Evolutionary conservation across 179 eudicot genomes (phyloP).

Genomic region (Actinidia chinensis): DNA sequence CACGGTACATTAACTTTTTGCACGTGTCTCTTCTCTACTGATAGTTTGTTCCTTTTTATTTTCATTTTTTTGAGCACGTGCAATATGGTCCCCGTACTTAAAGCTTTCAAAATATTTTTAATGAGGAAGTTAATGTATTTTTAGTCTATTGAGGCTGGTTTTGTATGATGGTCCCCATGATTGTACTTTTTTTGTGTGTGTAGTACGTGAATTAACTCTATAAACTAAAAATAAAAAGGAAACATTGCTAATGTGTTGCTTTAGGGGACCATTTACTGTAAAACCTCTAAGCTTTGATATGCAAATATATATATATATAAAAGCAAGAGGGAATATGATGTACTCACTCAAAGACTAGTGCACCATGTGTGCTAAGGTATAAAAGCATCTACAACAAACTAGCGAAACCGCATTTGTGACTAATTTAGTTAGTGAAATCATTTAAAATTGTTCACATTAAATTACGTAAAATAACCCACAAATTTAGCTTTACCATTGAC

Average conservation of each 20-base stretch:
- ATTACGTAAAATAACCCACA: too few species aligned
- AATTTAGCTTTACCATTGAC: too few species aligned
- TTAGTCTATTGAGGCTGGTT: neutral
- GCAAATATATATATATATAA: too few species aligned
- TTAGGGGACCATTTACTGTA: neutral
- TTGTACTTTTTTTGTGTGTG: constrained; percentile 17
- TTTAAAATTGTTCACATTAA: too few species aligned
- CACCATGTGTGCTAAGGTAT: too few species aligned
- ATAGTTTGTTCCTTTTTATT: neutral
- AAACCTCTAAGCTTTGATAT: neutral
- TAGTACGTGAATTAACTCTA: neutral
- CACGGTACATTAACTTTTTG: too few species aligned
- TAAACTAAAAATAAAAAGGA: neutral
- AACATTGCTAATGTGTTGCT: neutral
- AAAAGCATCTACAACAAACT: too few species aligned
- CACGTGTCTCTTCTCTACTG: neutral
- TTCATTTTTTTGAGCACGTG: constrained; percentile 12
- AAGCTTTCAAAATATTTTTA: neutral
- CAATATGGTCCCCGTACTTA: constrained; percentile 17
- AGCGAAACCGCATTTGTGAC: too few species aligned
- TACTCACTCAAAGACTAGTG: too few species aligned
- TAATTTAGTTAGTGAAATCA: too few species aligned
- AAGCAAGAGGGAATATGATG: too few species aligned
- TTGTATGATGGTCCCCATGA: constrained; percentile 22
- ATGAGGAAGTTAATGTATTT: neutral